Evolutionary conservation across 176 grass and related monocot genomes (phyloP).

Genomic region (Cenchrus fungigraminus): DNA sequence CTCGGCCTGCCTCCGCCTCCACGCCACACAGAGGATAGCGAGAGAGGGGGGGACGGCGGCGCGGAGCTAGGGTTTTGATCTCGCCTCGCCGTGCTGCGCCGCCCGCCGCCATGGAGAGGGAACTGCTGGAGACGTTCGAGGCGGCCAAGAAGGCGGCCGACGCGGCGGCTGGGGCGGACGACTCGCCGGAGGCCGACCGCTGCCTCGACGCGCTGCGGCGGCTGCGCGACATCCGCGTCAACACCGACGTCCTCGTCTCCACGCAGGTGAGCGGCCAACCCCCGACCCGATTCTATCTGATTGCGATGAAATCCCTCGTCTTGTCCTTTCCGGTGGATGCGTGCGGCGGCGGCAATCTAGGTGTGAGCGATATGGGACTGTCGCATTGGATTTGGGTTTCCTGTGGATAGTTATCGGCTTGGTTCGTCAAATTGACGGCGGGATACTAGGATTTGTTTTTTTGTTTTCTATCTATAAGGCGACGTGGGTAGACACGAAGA

Average conservation of each 20-base stretch:
- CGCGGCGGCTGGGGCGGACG: conserved; percentile 37
- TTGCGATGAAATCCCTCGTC: background rate
- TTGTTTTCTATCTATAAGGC: background rate
- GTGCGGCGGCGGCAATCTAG: conserved; percentile 22
- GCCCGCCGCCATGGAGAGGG: conserved; percentile 71
- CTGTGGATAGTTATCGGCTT: background rate
- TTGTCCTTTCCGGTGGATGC: background rate
- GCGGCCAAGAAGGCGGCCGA: conserved; percentile 92
- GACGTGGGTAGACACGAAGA: background rate
- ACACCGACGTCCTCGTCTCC: conserved; percentile 78
- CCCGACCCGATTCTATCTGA: background rate
- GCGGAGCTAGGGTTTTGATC: conserved; percentile 67
- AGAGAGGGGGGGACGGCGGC: conserved; percentile 31
- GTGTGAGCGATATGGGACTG: background rate
- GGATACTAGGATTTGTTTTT: background rate
- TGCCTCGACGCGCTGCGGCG: conserved; percentile 82
- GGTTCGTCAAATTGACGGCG: background rate
- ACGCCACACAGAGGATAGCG: background rate
- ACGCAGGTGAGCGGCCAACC: conserved; percentile 65
- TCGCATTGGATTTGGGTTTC: conserved; percentile 10
- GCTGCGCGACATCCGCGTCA: conserved; percentile 74
- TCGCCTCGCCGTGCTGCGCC: conserved; percentile 3
- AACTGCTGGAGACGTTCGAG: conserved; percentile 87
- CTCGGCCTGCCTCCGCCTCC: background rate
- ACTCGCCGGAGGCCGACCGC: conserved; percentile 71